These are phyloP conservation scores for Brettanomyces custersianus DNA, from an alignment of 805 yeast species.

Conservation along the genomic window DNA sequence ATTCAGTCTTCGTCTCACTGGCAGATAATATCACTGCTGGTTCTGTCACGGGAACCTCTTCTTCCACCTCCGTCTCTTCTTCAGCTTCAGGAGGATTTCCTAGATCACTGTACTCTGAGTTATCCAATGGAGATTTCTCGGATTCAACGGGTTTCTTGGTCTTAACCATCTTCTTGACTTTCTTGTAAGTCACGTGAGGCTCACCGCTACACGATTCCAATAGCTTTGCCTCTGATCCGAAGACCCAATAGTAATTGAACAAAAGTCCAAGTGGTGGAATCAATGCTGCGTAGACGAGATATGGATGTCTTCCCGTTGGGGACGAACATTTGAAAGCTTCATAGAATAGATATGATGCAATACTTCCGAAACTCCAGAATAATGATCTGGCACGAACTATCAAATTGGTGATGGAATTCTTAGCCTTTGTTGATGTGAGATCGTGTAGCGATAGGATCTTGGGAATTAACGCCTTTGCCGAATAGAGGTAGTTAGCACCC, in stretches of 20 bases:
- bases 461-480: constrained; percentile 16
- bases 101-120: constrained; percentile 36
- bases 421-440: constrained; percentile 7
- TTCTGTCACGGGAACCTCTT: constrained; percentile 20
- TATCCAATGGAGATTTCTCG: constrained; percentile 34
- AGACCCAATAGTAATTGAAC: constrained; percentile 18
- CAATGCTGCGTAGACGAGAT: constrained; percentile 54
- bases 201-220: constrained; percentile 11
- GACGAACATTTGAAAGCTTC: constrained; percentile 53
- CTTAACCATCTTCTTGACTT: constrained; percentile 16
- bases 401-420: constrained; percentile 8
- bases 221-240: constrained; percentile 20
- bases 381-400: constrained; percentile 18
- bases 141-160: constrained; percentile 16
- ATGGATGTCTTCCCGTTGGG: constrained; percentile 55
- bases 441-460: constrained; percentile 8
- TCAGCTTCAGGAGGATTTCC: constrained; percentile 20
- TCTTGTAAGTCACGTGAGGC: constrained; percentile 8
- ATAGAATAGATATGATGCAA: constrained; percentile 43
- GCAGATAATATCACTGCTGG: constrained; percentile 29
- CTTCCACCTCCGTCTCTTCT: constrained; percentile 26
- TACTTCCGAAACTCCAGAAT: constrained; percentile 31
- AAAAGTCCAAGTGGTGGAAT: constrained; percentile 39
- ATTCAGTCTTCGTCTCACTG: constrained; percentile 24
- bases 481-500: constrained; percentile 37